Evolutionary conservation across 2,329 filamentous ascomycete species (phyloP), one percentile per base, ranked within the genome.

Genomic region (Aspergillus felis): DNA sequence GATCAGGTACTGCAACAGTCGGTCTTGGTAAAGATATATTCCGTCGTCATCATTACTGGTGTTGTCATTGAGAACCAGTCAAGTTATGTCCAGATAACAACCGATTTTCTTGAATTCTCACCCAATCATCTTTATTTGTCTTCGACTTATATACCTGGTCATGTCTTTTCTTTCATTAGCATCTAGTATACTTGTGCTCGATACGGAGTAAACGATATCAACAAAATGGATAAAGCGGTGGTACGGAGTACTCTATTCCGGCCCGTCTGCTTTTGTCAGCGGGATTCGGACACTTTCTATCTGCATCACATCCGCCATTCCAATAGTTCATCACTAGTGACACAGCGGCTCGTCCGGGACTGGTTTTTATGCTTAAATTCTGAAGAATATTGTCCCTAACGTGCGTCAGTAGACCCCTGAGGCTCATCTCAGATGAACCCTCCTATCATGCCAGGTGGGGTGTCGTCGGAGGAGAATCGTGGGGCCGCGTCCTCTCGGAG

Each of bases 391-490:
- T 35, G 14, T 14, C 32, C 17, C 32, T 38, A 38, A 38, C 32
- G 32, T 3, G 14, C 32, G 6, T 12, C 12, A 2, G 17, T 38
- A 38, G 14, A 17, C 12, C 14, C 2, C 14, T 17, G 29, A 25
- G 20, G n/a, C 47, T 35, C 48, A 32, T 24, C 17, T 28, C 24
- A 24, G 32, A 65, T 63, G 61, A 61, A 65, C 54, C 61, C 55
- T 12, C 61, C 60, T 28, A 56, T 62, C 8, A 52, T 50, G 3
- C 62, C 61, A 10, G 58, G 41, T 8, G 62, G 55, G 24, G 58
- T 57, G 51, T 65, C 68, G 20, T 61, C 64, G 32, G 64, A 68
- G 32, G 67, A 67, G 35, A 38, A 57, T n/a, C 44, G 22, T 14
- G 44, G 4, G 3, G 44, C 10, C 4, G 59, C 27, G 14, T 48